A percentile compares a stretch with the other conserved stretches of the same genome.
These are phyloP conservation scores for Boletus speciosus DNA, from an alignment of 768 basidiomycete species.

Conservation along the genomic window DNA sequence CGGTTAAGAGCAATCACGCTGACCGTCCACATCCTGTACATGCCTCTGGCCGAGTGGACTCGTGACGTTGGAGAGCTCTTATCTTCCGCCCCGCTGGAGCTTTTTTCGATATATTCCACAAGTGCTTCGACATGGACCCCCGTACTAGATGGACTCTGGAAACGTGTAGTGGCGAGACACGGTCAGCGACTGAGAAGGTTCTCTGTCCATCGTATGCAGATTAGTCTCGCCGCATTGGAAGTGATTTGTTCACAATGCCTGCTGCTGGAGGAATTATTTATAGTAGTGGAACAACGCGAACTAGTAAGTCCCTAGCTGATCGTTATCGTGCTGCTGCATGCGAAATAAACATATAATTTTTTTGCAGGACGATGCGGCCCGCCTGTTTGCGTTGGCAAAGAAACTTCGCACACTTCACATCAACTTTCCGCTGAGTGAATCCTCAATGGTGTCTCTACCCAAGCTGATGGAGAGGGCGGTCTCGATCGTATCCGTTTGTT, in stretches of 20 bases:
- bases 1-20: slow-evolving; percentile 57
- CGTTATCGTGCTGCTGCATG: neutral
- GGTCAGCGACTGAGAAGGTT: slow-evolving; percentile 50
- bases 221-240: slow-evolving; percentile 47
- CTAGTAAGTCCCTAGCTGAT: slow-evolving; percentile 36
- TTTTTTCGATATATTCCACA: slow-evolving; percentile 61
- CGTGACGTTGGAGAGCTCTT: slow-evolving; percentile 41
- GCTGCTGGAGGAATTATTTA: slow-evolving; percentile 59
- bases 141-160: slow-evolving; percentile 49
- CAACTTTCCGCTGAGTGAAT: slow-evolving; percentile 41
- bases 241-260: slow-evolving; percentile 54
- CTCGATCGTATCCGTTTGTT: slow-evolving; percentile 47
- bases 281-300: slow-evolving; percentile 47
- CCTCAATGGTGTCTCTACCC: slow-evolving; percentile 10
- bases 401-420: slow-evolving; percentile 59
- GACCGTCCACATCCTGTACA: slow-evolving; percentile 38
- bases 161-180: slow-evolving; percentile 47
- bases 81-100: slow-evolving; percentile 47
- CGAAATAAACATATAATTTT: neutral
- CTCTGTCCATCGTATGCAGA: slow-evolving; percentile 61
- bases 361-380: slow-evolving; percentile 17
- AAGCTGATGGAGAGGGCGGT: slow-evolving; percentile 36
- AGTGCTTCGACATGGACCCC: slow-evolving; percentile 38
- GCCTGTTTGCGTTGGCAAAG: slow-evolving; percentile 42
- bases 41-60: slow-evolving; percentile 44